Evolutionary conservation across 1,284 basidiomycete species (phyloP).

Genomic region (Tremellales sp.): DNA sequence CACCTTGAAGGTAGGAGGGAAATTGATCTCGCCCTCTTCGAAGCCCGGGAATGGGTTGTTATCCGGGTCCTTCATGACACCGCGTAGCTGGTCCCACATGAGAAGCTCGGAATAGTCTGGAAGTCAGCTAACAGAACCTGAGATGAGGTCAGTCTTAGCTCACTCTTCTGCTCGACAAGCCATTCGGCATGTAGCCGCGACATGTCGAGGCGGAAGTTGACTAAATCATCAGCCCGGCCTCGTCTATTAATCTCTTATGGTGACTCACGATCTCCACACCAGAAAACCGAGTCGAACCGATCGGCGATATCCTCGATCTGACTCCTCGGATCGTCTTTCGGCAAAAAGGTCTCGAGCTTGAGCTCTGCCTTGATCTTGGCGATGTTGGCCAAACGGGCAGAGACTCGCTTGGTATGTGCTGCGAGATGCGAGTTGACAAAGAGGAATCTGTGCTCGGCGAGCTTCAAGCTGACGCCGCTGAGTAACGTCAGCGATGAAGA

Average conservation of each 20-base stretch:
- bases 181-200: slow-evolving; percentile 54
- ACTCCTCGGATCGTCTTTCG: slow-evolving; percentile 36
- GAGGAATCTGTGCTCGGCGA: slow-evolving; percentile 53
- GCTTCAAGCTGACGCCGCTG: slow-evolving; percentile 52
- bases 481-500: background rate
- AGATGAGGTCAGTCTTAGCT: background rate
- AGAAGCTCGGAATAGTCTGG: slow-evolving; percentile 49
- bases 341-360: slow-evolving; percentile 53
- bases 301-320: slow-evolving; percentile 49
- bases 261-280: slow-evolving; percentile 50
- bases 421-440: slow-evolving; percentile 58
- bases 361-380: slow-evolving; percentile 54
- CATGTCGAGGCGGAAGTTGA: slow-evolving; percentile 55
- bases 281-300: slow-evolving; percentile 55
- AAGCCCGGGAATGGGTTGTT: slow-evolving; percentile 50
- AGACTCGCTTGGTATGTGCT: slow-evolving; percentile 47
- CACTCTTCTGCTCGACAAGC: slow-evolving; percentile 52
- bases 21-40: slow-evolving; percentile 50
- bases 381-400: slow-evolving; percentile 46
- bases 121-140: slow-evolving; percentile 1
- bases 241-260: too few species aligned
- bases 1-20: slow-evolving; percentile 53
- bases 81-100: slow-evolving; percentile 54
- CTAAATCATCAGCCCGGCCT: slow-evolving; percentile 14
- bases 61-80: slow-evolving; percentile 45